Percentiles rank a stretch among this genome's conserved stretches.
Conservation (phyloP, 208 protist species). For the Acanthamoeba rhysodes region DNA sequence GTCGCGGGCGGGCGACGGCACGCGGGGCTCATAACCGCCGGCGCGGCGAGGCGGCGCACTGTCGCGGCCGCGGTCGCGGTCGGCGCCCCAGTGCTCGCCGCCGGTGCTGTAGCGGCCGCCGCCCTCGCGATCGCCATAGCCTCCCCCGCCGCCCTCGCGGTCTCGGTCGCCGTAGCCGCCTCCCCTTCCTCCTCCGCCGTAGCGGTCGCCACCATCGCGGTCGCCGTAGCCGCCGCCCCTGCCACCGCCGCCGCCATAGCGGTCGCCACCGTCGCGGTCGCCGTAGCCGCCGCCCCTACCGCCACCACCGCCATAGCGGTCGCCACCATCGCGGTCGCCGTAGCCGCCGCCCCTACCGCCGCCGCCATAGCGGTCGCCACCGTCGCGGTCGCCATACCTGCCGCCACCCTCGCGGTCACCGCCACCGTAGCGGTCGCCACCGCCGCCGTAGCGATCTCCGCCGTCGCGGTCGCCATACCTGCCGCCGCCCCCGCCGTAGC, state of each 20-base stretch:
- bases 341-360: no score
- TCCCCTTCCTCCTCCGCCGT: background rate
- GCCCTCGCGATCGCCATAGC: background rate
- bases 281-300: no score
- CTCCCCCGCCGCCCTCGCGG: background rate
- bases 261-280: background rate
- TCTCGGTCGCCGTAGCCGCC: background rate
- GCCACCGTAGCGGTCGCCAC: no score
- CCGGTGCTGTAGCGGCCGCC: background rate
- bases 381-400: no score
- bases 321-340: no score
- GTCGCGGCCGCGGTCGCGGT: no score
- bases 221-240: background rate
- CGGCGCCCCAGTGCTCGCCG: no score
- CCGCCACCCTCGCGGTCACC: no score
- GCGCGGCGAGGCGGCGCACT: background rate
- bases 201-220: no score
- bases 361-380: no score
- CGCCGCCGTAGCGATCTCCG: no score
- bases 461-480: constrained; percentile 2
- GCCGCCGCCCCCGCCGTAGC: background rate
- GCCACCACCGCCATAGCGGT: no score
- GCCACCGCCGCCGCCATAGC: background rate
- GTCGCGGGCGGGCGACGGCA: background rate
- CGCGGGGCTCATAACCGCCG: constrained; percentile 13